Evolutionary conservation across 2,329 filamentous ascomycete genomes (phyloP), one percentile per base, ranked within the genome.

Genomic region (Epichloe elymi): DNA sequence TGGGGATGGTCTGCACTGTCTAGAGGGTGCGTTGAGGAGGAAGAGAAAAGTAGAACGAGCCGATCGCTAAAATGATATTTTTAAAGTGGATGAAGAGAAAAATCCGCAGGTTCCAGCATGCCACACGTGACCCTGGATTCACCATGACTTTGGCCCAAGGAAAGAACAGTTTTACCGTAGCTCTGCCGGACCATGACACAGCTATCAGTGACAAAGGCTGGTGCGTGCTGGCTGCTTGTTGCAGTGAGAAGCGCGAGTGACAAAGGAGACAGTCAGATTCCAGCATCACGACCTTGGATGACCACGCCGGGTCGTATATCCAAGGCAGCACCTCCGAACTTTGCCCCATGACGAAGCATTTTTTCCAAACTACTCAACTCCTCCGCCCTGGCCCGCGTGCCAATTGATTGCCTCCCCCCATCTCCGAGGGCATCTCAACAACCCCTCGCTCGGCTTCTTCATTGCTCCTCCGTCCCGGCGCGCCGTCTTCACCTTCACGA

Each of bases 1-100:
- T 69, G 68, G 73, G 77, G 75, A 81, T 83, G 83, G 76, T 76
- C 79, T 85, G 86, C 80, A 90, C 86, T 91, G 86, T 91, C 87
- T 90, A 73, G 74, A 78, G 82, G 83, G 76, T 78, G 85, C 84
- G 83, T 85, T 80, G 73, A 60, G 66, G 67, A 67, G 61, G 64
- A 67, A 70, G 61, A 63, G 67, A 70, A 69, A 53, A 67, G 70
- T 68, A 67, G 65, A 69, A 66, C 61, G 59, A 50, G 35, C 38
- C 36, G 23, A 23, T 30, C 8, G 8, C 3, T 26, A 0, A 4
- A 2, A 2, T 19, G 50, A 51, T 55, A 19, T 48, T 20, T 48
- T 48, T 36, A 30, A 51, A 23, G n/a, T 6, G 1, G 14, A 6
- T 15, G 7, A 6, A 19, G 4, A 30, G n/a, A 7, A 33, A n/a